A percentile compares a stretch with the other conserved stretches of the same genome.
Conservation (phyloP, 1,284 basidiomycete species). For the Apiotrichum siamense region DNA sequence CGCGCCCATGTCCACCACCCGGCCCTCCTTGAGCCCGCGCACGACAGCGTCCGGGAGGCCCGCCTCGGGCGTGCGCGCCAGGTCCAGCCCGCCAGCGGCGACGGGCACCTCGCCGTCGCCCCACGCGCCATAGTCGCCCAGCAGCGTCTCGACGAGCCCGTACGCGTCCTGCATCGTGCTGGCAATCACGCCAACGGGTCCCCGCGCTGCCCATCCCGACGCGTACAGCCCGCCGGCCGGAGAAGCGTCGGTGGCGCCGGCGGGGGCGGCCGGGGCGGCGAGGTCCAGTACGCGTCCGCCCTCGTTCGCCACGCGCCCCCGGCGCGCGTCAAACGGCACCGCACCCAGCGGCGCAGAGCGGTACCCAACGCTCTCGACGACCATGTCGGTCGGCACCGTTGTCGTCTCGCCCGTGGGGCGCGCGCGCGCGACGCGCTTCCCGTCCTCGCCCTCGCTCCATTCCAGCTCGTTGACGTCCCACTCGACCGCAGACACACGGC, state of each 20-base stretch:
- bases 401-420: slow-evolving; percentile 58
- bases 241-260: slow-evolving; percentile 50
- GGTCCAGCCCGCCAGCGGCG: background rate
- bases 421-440: slow-evolving; percentile 48
- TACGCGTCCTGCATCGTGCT: slow-evolving; percentile 93
- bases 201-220: slow-evolving; percentile 88
- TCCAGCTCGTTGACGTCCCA: slow-evolving; percentile 39
- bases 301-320: slow-evolving; percentile 42
- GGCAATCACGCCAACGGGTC: slow-evolving; percentile 87
- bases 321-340: slow-evolving; percentile 46
- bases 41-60: slow-evolving; percentile 29
- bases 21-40: slow-evolving; percentile 18
- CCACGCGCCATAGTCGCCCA: slow-evolving; percentile 28
- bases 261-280: slow-evolving; percentile 47
- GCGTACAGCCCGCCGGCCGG: slow-evolving; percentile 56
- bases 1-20: slow-evolving; percentile 33
- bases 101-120: background rate
- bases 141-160: slow-evolving; percentile 39
- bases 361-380: slow-evolving; percentile 86
- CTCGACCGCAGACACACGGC: slow-evolving; percentile 45
- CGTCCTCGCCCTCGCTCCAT: slow-evolving; percentile 12
- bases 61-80: slow-evolving; percentile 16
- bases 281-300: slow-evolving; percentile 44
- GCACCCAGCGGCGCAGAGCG: slow-evolving; percentile 57
- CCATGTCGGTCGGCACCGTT: slow-evolving; percentile 61